These are phyloP conservation scores for Saksenaea vasiformis DNA, from an alignment of 371 early-diverging fungal species.

Conservation along the genomic window DNA sequence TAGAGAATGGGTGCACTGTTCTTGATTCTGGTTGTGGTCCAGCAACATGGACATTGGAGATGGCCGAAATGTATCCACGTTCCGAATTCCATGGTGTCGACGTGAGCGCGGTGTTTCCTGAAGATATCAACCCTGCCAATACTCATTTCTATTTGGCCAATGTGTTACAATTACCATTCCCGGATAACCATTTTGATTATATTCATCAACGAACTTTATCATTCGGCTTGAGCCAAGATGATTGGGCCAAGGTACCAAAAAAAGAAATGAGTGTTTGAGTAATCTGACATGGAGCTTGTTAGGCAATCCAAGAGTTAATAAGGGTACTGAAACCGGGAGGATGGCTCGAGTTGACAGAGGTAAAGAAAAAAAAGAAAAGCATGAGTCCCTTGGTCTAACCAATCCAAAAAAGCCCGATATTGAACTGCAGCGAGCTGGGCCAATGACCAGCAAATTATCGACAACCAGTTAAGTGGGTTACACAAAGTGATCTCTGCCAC, in stretches of 20 bases:
- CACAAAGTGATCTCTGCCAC: not conserved
- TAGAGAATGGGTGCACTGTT: constrained; percentile 18
- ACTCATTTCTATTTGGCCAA: constrained; percentile 50
- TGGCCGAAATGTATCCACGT: constrained; percentile 23
- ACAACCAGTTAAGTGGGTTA: constrained; percentile 4
- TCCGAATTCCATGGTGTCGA: constrained; percentile 24
- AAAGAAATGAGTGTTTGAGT: not conserved
- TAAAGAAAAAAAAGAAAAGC: not conserved
- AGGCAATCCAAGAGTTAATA: not conserved
- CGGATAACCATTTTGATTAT: constrained; percentile 56
- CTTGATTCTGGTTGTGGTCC: constrained; percentile 29
- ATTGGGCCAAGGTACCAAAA: constrained; percentile 32
- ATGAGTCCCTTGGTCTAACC: not conserved
- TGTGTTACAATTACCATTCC: constrained; percentile 55
- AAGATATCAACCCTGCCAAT: constrained; percentile 17
- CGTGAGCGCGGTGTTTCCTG: constrained; percentile 15
- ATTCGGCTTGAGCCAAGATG: constrained; percentile 25
- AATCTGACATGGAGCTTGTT: not conserved
- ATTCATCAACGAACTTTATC: constrained; percentile 52
- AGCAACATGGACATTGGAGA: constrained; percentile 21
- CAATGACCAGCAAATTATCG: not conserved
- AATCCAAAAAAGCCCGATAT: not conserved
- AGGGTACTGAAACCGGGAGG: constrained; percentile 4
- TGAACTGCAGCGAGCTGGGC: constrained; percentile 1
- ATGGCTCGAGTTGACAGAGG: not conserved